Conservation (phyloP, 2,329 filamentous ascomycete species). For the Aspergillus awamori region DNA sequence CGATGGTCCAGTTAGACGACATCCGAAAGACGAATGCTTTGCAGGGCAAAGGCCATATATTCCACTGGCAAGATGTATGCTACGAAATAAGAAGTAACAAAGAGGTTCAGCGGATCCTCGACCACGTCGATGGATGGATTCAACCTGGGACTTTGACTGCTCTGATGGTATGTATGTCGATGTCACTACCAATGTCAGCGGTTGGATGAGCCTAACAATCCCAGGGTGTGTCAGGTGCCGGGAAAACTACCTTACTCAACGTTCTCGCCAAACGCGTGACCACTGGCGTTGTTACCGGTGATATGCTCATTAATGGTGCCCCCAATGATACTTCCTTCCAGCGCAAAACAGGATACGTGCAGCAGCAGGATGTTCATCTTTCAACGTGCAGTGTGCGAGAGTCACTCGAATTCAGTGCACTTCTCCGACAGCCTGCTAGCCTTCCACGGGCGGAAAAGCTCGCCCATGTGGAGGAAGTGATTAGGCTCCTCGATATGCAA, state of each 20-base stretch:
- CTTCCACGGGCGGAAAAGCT: slow-evolving; percentile 72
- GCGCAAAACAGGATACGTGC: slow-evolving; percentile 30
- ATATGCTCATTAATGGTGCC: slow-evolving; percentile 75
- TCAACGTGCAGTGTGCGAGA: slow-evolving; percentile 80
- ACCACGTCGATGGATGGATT: no score
- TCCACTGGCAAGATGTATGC: no score
- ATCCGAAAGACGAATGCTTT: no score
- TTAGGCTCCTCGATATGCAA: slow-evolving; percentile 83
- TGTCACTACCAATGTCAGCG: no score
- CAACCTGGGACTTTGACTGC: no score
- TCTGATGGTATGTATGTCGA: no score
- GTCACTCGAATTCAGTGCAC: slow-evolving; percentile 77
- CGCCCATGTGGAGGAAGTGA: slow-evolving; percentile 82
- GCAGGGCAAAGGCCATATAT: no score
- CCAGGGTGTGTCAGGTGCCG: slow-evolving; percentile 74
- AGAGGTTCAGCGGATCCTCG: no score
- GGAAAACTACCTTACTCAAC: slow-evolving; percentile 85
- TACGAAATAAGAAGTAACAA: no score
- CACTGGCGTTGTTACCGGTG: slow-evolving; percentile 80
- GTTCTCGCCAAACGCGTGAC: slow-evolving; percentile 78
- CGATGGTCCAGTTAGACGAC: no score
- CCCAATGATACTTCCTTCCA: slow-evolving; percentile 59
- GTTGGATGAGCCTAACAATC: no score
- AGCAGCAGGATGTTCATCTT: slow-evolving; percentile 81
- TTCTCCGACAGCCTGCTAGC: slow-evolving; percentile 75